Conservation (phyloP, 371 early-diverging fungal species). For the Mucor circinelloides region DNA sequence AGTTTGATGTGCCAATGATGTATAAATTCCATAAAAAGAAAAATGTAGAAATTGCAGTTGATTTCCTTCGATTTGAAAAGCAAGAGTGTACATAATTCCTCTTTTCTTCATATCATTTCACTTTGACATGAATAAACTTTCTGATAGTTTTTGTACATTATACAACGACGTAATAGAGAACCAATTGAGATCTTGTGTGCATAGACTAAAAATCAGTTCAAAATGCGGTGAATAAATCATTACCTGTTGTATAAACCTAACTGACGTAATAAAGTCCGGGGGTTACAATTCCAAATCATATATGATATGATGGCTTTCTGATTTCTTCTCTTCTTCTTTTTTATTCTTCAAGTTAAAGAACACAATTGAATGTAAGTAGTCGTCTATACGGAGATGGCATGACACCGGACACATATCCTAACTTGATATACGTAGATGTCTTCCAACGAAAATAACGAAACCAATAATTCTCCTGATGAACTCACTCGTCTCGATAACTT, state of each 20-base stretch:
- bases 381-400: not conserved
- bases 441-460: constrained; percentile 5
- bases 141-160: not conserved
- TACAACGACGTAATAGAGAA: not conserved
- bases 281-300: not conserved
- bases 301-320: not conserved
- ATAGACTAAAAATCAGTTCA: not conserved
- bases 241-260: not conserved
- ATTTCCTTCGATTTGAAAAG: constrained; percentile 68
- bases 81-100: not conserved
- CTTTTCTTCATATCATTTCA: not conserved
- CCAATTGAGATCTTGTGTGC: not conserved
- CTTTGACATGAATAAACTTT: not conserved
- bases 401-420: not conserved
- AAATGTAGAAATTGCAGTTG: constrained; percentile 77
- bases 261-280: constrained; percentile 9
- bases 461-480: constrained; percentile 20
- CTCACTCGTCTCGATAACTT: constrained; percentile 41
- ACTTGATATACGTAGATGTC: not conserved
- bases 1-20: constrained; percentile 86
- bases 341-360: not conserved
- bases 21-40: constrained; percentile 86
- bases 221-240: constrained; percentile 1
- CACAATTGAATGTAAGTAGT: not conserved
- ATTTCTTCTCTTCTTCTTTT: not conserved